phyloP scores from a whole-genome alignment of 2,329 filamentous ascomycete species.

The Kalmusia sp. region DNA sequence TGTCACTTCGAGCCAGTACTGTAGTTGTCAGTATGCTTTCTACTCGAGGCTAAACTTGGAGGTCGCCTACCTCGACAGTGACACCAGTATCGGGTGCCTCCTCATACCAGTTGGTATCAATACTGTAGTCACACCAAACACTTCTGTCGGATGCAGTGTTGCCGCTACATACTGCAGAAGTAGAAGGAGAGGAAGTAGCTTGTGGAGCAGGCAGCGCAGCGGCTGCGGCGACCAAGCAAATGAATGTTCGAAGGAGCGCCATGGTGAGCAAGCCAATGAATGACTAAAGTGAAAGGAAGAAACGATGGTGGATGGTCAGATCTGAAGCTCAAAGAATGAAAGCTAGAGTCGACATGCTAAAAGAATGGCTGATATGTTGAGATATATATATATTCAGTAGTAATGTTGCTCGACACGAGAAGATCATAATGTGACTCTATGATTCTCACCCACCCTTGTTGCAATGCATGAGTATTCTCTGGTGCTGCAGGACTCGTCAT shows the following conservation, averaged over 20 bases:
- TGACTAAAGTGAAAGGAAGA: neutral
- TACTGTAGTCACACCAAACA: constrained; percentile 55
- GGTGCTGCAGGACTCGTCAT: neutral
- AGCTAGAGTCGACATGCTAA: constrained; percentile 1
- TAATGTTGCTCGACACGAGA: neutral
- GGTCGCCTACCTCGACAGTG: constrained; percentile 52
- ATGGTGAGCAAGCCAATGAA: constrained; percentile 12
- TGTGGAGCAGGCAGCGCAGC: constrained; percentile 20
- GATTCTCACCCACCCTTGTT: neutral
- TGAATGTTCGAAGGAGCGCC: constrained; percentile 14
- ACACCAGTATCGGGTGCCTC: constrained; percentile 60
- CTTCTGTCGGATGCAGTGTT: constrained; percentile 34
- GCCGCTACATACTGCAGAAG: constrained; percentile 24
- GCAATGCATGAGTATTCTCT: neutral
- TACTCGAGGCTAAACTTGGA: neutral
- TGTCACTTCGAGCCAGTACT: constrained; percentile 49
- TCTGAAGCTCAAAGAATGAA: constrained; percentile 3
- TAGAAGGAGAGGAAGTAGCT: constrained; percentile 12
- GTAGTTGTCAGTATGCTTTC: constrained; percentile 23
- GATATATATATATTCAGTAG: constrained; percentile 1
- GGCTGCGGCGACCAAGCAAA: constrained; percentile 16
- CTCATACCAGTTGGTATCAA: constrained; percentile 61
- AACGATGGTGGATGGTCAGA: neutral
- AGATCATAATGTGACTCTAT: neutral
- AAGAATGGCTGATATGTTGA: neutral